Evolutionary conservation across 768 basidiomycete species (phyloP).

Genomic region (Fistulinella prunicolor): DNA sequence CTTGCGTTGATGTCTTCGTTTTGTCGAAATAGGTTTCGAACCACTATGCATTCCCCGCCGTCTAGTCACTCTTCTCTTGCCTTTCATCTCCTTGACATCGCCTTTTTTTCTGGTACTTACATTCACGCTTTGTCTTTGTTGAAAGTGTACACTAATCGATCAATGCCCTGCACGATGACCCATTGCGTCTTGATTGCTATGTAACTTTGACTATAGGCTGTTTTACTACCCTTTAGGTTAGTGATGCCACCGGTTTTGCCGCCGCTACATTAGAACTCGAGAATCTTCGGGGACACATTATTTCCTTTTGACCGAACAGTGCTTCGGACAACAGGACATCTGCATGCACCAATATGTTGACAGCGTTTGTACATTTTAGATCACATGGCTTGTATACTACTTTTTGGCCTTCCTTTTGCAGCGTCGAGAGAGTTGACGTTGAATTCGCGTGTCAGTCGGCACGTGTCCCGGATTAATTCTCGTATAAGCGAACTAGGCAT

Average conservation of each 20-base stretch:
- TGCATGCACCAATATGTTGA: neutral
- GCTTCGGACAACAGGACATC: neutral
- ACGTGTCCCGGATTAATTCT: no score
- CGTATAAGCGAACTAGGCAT: no score
- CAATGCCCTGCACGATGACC: slow-evolving; percentile 19
- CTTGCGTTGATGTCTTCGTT: slow-evolving; percentile 17
- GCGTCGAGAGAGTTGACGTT: no score
- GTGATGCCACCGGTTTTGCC: slow-evolving; percentile 13
- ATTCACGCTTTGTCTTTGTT: slow-evolving; percentile 23
- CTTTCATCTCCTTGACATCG: slow-evolving; percentile 16
- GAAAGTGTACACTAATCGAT: slow-evolving; percentile 35
- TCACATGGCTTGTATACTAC: no score
- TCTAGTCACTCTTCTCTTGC: slow-evolving; percentile 17
- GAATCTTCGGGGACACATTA: slow-evolving; percentile 15
- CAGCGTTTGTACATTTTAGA: neutral
- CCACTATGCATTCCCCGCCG: slow-evolving; percentile 23
- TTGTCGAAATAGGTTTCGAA: slow-evolving; percentile 23
- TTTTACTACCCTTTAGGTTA: slow-evolving; percentile 16
- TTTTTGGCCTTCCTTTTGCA: no score
- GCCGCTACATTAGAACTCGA: slow-evolving; percentile 22
- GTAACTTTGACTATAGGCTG: slow-evolving; percentile 22
- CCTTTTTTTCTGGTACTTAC: slow-evolving; percentile 26
- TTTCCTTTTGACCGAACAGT: slow-evolving; percentile 8
- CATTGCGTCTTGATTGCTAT: slow-evolving; percentile 23
- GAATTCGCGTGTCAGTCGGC: no score